Evolutionary conservation across 2,329 filamentous ascomycete genomes (phyloP).

Genomic region (Cladosporium sp.): DNA sequence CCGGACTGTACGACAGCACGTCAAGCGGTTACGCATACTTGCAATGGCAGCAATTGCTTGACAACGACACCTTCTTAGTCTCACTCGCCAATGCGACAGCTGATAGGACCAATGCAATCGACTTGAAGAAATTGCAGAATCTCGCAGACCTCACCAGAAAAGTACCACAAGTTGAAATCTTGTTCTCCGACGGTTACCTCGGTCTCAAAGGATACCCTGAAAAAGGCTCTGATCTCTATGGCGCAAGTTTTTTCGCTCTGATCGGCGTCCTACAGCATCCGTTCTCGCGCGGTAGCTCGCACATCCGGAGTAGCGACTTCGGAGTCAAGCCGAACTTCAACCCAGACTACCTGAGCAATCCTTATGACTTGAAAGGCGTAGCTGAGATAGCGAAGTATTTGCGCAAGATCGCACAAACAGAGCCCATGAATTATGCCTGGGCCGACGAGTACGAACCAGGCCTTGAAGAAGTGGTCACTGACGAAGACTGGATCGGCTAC

Average conservation of each 20-base stretch:
- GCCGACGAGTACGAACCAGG: slow-evolving; percentile 19
- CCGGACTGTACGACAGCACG: slow-evolving; percentile 37
- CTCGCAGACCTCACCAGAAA: slow-evolving; percentile 28
- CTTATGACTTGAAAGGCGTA: slow-evolving; percentile 22
- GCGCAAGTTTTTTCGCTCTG: slow-evolving; percentile 28
- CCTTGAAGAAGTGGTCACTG: slow-evolving; percentile 8
- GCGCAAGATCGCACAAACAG: slow-evolving; percentile 37
- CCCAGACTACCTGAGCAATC: slow-evolving; percentile 24
- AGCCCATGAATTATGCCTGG: slow-evolving; percentile 31
- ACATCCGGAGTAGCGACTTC: slow-evolving; percentile 20
- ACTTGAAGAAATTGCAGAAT: slow-evolving; percentile 37
- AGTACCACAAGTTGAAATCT: slow-evolving; percentile 40
- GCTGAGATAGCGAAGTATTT: slow-evolving; percentile 26
- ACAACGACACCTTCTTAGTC: slow-evolving; percentile 25
- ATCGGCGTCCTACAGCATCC: slow-evolving; percentile 32
- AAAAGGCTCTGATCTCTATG: slow-evolving; percentile 27
- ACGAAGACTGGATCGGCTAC: slow-evolving; percentile 19
- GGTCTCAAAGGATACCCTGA: slow-evolving; percentile 35
- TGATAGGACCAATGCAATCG: slow-evolving; percentile 26
- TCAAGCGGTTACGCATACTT: slow-evolving; percentile 37
- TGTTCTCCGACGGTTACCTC: slow-evolving; percentile 43
- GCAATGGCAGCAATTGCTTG: slow-evolving; percentile 36
- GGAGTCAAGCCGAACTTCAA: slow-evolving; percentile 20
- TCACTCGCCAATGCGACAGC: slow-evolving; percentile 31
- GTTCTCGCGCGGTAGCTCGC: slow-evolving; percentile 24